phyloP scores from a whole-genome alignment of 805 yeast species.

The Ogataea allantospora region DNA sequence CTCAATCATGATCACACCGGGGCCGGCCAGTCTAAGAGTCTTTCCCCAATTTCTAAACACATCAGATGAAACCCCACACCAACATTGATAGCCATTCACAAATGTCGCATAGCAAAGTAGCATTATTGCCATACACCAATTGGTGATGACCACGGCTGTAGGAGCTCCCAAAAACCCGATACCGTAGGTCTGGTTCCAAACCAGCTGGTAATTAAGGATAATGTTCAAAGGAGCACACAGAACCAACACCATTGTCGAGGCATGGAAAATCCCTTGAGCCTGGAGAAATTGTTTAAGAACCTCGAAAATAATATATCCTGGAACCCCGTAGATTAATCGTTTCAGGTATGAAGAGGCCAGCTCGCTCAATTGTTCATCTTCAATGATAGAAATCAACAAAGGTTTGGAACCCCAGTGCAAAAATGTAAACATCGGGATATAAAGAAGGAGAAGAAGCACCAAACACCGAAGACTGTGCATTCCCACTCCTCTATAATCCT shows the following conservation, averaged over 20 bases:
- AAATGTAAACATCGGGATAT: constrained; percentile 40
- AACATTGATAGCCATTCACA: constrained; percentile 47
- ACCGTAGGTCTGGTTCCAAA: constrained; percentile 42
- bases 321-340: constrained; percentile 50
- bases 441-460: constrained; percentile 40
- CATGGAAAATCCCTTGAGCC: constrained; percentile 58
- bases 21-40: constrained; percentile 45
- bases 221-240: constrained; percentile 55
- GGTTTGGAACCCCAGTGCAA: constrained; percentile 40
- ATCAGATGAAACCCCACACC: constrained; percentile 47
- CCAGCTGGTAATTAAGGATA: constrained; percentile 45
- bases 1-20: constrained; percentile 57
- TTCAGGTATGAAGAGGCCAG: constrained; percentile 49
- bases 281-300: constrained; percentile 56
- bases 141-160: constrained; percentile 54
- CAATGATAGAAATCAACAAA: constrained; percentile 35
- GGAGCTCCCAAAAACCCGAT: constrained; percentile 61
- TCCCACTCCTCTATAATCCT: constrained; percentile 49
- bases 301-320: constrained; percentile 55
- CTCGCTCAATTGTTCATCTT: constrained; percentile 46
- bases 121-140: constrained; percentile 54
- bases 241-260: constrained; percentile 51
- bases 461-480: constrained; percentile 49
- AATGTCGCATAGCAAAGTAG: constrained; percentile 40
- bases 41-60: constrained; percentile 47